Conservation (phyloP, 2,329 filamentous ascomycete species). For the Cytospora leucostoma region DNA sequence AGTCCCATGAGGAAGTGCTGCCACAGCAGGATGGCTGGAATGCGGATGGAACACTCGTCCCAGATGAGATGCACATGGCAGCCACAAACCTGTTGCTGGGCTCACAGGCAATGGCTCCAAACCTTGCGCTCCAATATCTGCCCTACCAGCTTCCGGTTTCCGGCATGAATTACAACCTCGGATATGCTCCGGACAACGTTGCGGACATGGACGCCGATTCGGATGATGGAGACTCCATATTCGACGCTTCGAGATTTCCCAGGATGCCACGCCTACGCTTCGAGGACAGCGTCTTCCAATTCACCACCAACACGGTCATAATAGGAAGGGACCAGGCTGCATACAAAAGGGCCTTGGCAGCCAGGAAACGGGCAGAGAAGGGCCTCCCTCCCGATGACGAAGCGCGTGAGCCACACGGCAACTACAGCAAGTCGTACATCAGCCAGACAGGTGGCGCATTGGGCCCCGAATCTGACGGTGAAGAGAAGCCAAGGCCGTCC, state of each 20-base stretch:
- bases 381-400: slow-evolving; percentile 52
- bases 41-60: not conserved
- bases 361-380: slow-evolving; percentile 51
- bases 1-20: not conserved
- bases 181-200: not conserved
- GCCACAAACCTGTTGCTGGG: not conserved
- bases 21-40: not conserved
- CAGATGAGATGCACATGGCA: not conserved
- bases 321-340: slow-evolving; percentile 26
- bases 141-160: not conserved
- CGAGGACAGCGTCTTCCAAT: slow-evolving; percentile 21
- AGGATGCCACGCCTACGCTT: slow-evolving; percentile 18
- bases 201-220: slow-evolving; percentile 3
- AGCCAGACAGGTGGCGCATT: slow-evolving; percentile 71
- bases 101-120: not conserved
- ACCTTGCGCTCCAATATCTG: not conserved
- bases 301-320: slow-evolving; percentile 25
- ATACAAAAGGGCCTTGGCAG: slow-evolving; percentile 51
- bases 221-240: slow-evolving; percentile 1
- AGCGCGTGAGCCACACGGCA: slow-evolving; percentile 48
- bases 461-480: slow-evolving; percentile 61
- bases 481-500: slow-evolving; percentile 47
- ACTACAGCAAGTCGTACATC: slow-evolving; percentile 65
- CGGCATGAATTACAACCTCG: not conserved
- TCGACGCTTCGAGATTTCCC: slow-evolving; percentile 10